Conservation (phyloP, 176 grass and related monocot genomes). For the Saccharum spontaneum region DNA sequence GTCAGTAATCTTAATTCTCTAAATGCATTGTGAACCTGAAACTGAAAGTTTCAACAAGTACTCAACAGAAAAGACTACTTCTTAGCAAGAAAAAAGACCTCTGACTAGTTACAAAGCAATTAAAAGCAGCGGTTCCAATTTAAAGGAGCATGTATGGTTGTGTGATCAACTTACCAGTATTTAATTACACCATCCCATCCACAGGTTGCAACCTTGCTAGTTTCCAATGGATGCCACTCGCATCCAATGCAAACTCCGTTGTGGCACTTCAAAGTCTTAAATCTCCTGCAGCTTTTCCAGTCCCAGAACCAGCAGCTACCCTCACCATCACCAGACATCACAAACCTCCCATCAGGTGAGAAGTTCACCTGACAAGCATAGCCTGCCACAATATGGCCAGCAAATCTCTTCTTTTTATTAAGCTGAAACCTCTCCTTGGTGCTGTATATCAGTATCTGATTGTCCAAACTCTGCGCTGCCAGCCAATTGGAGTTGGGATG, state of each 20-base stretch:
- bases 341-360: conserved; percentile 91
- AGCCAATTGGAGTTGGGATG: conserved; percentile 97
- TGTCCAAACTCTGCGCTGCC: conserved; percentile 95
- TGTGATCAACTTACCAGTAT: conserved; percentile 76
- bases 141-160: conserved; percentile 13
- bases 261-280: conserved; percentile 88
- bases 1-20: neutral
- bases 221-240: conserved; percentile 96
- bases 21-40: neutral
- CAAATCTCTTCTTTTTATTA: conserved; percentile 99
- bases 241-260: conserved; percentile 94
- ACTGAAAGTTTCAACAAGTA: neutral
- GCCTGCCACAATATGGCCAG: conserved; percentile 91
- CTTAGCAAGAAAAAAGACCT: neutral
- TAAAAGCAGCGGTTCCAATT: neutral
- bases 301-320: conserved; percentile 99
- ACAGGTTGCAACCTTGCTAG: conserved; percentile 96
- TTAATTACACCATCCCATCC: conserved; percentile 99
- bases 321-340: conserved; percentile 96
- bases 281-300: conserved; percentile 94
- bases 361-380: conserved; percentile 99
- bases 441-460: conserved; percentile 99
- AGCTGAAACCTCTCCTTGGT: conserved; percentile 98
- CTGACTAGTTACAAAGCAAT: neutral
- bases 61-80: neutral